phyloP scores from a whole-genome alignment of 768 basidiomycete species.

The Sistotremastrum suecicum region DNA sequence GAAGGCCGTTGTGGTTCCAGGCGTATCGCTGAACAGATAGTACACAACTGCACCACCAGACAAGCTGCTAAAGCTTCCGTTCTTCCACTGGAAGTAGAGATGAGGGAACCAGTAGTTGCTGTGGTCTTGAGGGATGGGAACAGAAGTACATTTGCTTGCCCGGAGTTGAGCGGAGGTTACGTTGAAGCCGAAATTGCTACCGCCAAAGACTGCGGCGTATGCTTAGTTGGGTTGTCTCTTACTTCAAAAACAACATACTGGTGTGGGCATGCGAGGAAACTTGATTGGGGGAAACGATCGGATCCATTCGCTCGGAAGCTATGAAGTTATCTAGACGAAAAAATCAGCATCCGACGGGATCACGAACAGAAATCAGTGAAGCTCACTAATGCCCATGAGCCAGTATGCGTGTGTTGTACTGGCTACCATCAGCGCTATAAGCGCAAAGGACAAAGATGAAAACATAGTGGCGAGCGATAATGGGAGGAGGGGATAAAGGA shows the following conservation, averaged over 20 bases:
- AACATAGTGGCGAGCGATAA: no score
- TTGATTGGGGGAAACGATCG: slow-evolving; percentile 31
- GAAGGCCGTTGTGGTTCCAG: slow-evolving; percentile 35
- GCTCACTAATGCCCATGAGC: slow-evolving; percentile 19
- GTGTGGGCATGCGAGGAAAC: slow-evolving; percentile 34
- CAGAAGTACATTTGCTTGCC: slow-evolving; percentile 36
- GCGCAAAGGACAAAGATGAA: no score
- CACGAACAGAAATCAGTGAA: not conserved
- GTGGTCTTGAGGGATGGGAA: slow-evolving; percentile 39
- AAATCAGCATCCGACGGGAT: not conserved
- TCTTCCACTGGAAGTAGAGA: slow-evolving; percentile 23
- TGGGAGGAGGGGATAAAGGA: no score
- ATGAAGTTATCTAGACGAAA: slow-evolving; percentile 5
- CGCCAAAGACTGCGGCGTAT: slow-evolving; percentile 28
- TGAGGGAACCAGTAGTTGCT: slow-evolving; percentile 41
- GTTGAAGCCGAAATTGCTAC: slow-evolving; percentile 34
- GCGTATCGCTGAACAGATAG: slow-evolving; percentile 32
- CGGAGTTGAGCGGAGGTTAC: slow-evolving; percentile 28
- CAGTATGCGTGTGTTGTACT: slow-evolving; percentile 10
- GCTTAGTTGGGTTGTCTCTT: not conserved
- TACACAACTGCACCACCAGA: slow-evolving; percentile 34
- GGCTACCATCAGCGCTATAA: not conserved
- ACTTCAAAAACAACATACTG: not conserved
- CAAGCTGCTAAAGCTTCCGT: slow-evolving; percentile 31
- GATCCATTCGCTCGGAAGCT: slow-evolving; percentile 35